Evolutionary conservation across 768 basidiomycete genomes (phyloP).

Genomic region (Hypholoma fasciculare): DNA sequence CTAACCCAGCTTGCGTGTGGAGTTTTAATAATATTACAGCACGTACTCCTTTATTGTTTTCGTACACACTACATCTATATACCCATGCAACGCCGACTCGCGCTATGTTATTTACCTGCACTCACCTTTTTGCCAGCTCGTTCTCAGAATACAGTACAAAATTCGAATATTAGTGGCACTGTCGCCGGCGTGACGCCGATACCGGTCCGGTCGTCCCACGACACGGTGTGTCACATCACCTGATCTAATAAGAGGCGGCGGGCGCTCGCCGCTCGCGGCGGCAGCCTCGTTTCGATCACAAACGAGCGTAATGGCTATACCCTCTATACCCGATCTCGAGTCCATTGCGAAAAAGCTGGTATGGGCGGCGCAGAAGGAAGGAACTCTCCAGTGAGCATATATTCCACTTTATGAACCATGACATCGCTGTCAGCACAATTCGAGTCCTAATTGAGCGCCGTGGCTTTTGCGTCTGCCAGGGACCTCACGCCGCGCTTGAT

Average conservation of each 20-base stretch:
- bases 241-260: not conserved
- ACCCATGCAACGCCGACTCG: too few species aligned
- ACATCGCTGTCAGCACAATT: too few species aligned
- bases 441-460: not conserved
- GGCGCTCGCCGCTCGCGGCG: not conserved
- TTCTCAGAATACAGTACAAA: too few species aligned
- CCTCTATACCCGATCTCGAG: conserved; percentile 30
- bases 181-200: too few species aligned
- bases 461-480: conserved; percentile 23
- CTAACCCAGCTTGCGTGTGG: too few species aligned
- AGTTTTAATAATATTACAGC: too few species aligned
- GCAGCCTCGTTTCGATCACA: not conserved
- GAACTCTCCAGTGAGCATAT: conserved; percentile 27
- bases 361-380: conserved; percentile 23
- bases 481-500: conserved; percentile 49
- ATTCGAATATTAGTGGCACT: too few species aligned
- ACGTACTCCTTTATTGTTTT: too few species aligned
- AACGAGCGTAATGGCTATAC: conserved; percentile 19
- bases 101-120: too few species aligned
- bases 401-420: too few species aligned
- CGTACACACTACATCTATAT: too few species aligned
- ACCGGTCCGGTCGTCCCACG: not conserved
- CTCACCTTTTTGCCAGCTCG: too few species aligned
- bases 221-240: conserved; percentile 16
- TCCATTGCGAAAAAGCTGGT: conserved; percentile 31